A percentile compares a stretch with the other conserved stretches of the same genome.
Conservation (phyloP, 768 basidiomycete species). For the Kwoniella shandongensis region DNA sequence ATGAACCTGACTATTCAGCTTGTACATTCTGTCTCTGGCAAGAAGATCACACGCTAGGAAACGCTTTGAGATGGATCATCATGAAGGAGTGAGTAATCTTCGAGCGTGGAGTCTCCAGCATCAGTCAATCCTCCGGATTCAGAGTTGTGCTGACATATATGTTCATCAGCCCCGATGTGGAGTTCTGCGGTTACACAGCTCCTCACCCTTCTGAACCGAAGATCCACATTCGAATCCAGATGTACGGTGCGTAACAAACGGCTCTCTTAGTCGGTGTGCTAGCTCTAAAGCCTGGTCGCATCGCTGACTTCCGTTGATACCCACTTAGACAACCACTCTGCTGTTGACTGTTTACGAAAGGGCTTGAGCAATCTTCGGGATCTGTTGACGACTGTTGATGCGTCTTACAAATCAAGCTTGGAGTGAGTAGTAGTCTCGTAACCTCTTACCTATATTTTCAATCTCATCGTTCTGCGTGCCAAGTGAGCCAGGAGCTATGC, state of each 20-base stretch:
- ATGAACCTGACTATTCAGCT: conserved; percentile 74
- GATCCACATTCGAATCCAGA: conserved; percentile 97
- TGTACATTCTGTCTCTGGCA: conserved; percentile 90
- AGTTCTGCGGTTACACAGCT: conserved; percentile 95
- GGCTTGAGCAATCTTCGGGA: conserved; percentile 77
- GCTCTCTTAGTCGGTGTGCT: neutral
- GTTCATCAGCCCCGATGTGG: conserved; percentile 77
- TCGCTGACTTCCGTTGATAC: neutral
- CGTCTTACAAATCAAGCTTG: conserved; percentile 66
- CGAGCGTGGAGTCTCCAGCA: neutral
- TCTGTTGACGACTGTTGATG: conserved; percentile 70
- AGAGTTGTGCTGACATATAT: neutral
- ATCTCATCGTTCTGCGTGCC: neutral
- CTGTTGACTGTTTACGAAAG: conserved; percentile 71
- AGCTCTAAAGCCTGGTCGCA: neutral
- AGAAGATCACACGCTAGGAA: conserved; percentile 95
- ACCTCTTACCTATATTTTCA: neutral
- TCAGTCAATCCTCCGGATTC: neutral
- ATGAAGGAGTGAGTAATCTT: conserved; percentile 85
- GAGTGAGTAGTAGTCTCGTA: conserved; percentile 32
- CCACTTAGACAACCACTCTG: conserved; percentile 76
- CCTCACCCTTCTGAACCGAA: conserved; percentile 97
- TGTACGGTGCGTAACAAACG: conserved; percentile 75
- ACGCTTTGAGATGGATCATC: conserved; percentile 92
- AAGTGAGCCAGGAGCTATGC: neutral